Evolutionary conservation across 108 stramenopile species (phyloP).

Genomic region (Cyclotella baltica): DNA sequence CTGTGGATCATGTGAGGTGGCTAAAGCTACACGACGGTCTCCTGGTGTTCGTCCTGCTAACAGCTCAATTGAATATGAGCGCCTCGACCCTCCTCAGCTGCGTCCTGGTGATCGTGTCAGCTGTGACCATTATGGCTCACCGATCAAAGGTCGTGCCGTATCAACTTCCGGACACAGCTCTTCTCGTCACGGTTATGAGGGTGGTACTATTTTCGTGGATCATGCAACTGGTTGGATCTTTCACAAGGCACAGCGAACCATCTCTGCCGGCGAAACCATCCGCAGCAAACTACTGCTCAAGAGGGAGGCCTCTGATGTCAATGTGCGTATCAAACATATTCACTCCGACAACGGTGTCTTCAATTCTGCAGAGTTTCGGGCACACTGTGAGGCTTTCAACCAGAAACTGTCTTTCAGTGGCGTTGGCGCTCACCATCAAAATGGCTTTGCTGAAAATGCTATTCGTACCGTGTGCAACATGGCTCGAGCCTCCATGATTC

Average conservation of each 20-base stretch:
- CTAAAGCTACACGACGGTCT: conserved; percentile 4
- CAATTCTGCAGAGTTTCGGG: conserved; percentile 20
- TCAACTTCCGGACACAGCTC: conserved; percentile 43
- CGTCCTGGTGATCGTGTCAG: conserved; percentile 49
- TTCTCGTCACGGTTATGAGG: conserved; percentile 1
- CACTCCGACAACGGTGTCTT: conserved; percentile 53
- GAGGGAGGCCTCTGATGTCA: background rate
- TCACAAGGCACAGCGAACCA: conserved; percentile 34
- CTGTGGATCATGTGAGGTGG: too few relatives aligned
- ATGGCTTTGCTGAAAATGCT: conserved; percentile 52
- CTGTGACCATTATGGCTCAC: conserved; percentile 43
- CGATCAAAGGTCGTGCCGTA: conserved; percentile 36
- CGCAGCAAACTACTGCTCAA: conserved; percentile 45
- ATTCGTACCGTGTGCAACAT: conserved; percentile 40
- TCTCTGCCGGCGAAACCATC: conserved; percentile 53
- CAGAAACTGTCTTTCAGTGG: conserved; percentile 46
- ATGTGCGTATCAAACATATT: conserved; percentile 37
- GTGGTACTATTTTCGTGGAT: conserved; percentile 59
- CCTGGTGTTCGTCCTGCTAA: background rate
- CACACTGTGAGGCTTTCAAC: background rate
- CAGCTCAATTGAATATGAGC: too few relatives aligned
- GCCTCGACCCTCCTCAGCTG: conserved; percentile 4
- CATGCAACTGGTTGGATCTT: conserved; percentile 33
- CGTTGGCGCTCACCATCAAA: background rate
- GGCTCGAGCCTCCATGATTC: conserved; percentile 58